Evolutionary conservation across 805 yeast genomes (phyloP).

Genomic region (Candida corydali): DNA sequence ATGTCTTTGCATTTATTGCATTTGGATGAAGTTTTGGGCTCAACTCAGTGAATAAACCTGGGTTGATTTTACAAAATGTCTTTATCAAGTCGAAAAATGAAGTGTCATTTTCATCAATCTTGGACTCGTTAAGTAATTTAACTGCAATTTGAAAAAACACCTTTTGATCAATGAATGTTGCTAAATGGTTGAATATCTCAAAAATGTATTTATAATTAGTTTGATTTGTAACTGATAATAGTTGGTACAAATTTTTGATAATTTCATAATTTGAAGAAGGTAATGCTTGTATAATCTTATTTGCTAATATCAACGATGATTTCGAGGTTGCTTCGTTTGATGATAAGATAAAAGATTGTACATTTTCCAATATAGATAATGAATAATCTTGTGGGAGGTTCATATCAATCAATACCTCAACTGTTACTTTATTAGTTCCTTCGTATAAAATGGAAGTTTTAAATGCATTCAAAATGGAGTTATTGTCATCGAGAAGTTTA

Average conservation of each 20-base stretch:
- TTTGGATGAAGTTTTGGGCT: conserved; percentile 14
- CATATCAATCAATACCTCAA: conserved; percentile 21
- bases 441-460: conserved; percentile 23
- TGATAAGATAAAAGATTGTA: conserved; percentile 19
- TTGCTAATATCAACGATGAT: conserved; percentile 18
- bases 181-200: conserved; percentile 5
- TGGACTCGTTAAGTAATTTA: conserved; percentile 8
- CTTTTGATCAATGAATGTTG: conserved; percentile 1
- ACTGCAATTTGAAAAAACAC: conserved; percentile 5
- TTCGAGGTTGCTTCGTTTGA: conserved; percentile 23
- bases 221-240: conserved; percentile 7
- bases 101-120: conserved; percentile 9
- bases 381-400: conserved; percentile 10
- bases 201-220: conserved; percentile 7
- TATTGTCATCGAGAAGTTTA: conserved; percentile 8
- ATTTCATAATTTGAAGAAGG: conserved; percentile 2
- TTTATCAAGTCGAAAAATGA: conserved; percentile 10
- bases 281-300: conserved; percentile 3
- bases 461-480: conserved; percentile 13
- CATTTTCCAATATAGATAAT: conserved; percentile 14
- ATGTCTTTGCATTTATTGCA: conserved; percentile 25
- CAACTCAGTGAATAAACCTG: conserved; percentile 9
- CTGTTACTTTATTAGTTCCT: conserved; percentile 20
- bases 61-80: conserved; percentile 1
- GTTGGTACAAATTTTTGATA: conserved; percentile 7